phyloP scores from a whole-genome alignment of 495 filamentous ascomycete genomes.

The Penicillium dipodomyicola region DNA sequence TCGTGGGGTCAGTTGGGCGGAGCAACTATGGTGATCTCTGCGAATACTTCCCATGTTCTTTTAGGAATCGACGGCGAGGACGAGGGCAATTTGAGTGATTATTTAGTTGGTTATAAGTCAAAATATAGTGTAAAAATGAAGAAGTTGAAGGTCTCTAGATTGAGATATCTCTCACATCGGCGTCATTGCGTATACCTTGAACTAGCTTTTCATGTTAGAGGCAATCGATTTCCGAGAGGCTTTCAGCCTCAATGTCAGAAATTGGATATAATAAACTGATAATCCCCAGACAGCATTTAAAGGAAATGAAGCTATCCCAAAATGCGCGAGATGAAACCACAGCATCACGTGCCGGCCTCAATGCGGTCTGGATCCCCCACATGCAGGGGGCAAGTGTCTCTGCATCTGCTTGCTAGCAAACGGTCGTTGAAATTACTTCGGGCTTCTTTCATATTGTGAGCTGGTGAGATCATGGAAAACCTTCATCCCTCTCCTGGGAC shows the following conservation, averaged over 20 bases:
- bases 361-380: conserved; percentile 15
- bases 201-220: not conserved
- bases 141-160: not conserved
- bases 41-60: not conserved
- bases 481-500: conserved; percentile 9
- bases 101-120: not conserved
- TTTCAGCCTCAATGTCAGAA: not conserved
- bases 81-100: not conserved
- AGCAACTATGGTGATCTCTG: not conserved
- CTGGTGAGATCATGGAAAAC: conserved; percentile 20
- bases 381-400: conserved; percentile 10
- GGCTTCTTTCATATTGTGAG: conserved; percentile 1
- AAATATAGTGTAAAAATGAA: not conserved
- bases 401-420: conserved; percentile 9
- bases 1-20: not conserved
- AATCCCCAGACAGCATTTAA: not conserved
- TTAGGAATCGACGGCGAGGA: not conserved
- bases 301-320: conserved; percentile 7
- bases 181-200: conserved; percentile 1
- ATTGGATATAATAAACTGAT: not conserved
- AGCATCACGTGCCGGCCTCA: conserved; percentile 8
- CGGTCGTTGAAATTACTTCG: conserved; percentile 2
- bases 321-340: not conserved
- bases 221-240: not conserved
- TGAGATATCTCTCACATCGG: not conserved